phyloP scores from a whole-genome alignment of 176 grass and related monocot genomes.

The Raddia distichophylla region DNA sequence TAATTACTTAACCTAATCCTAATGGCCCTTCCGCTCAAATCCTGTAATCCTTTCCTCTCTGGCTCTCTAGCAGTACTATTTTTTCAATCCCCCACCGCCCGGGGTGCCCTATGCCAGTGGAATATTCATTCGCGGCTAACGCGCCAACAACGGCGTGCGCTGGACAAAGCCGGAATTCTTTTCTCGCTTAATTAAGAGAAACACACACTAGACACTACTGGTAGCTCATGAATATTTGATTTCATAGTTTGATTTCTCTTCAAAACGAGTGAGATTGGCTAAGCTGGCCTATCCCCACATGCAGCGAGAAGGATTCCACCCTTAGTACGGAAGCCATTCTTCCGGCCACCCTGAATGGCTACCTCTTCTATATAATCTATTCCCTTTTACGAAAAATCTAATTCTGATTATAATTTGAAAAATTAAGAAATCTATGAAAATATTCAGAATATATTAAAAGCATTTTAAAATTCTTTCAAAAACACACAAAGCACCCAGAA shows the following conservation, averaged over 20 bases:
- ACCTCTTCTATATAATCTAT: no score
- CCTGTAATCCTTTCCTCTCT: background rate
- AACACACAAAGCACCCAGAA: no score
- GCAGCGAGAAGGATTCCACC: constrained; percentile 27
- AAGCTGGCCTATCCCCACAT: background rate
- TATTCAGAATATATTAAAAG: no score
- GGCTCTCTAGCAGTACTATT: background rate
- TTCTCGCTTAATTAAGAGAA: background rate
- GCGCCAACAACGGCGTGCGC: background rate
- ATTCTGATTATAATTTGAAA: no score
- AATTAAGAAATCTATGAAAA: no score
- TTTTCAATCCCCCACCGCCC: constrained; percentile 12
- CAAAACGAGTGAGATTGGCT: background rate
- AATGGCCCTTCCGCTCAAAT: background rate
- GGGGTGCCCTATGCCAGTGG: background rate
- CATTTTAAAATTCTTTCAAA: no score
- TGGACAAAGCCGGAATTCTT: background rate
- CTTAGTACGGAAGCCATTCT: background rate
- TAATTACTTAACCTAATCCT: constrained; percentile 39
- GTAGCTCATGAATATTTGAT: background rate
- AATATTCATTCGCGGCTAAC: constrained; percentile 39
- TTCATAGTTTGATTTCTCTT: constrained; percentile 4
- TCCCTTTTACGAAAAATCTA: no score
- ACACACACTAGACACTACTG: background rate
- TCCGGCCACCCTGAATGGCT: background rate